Evolutionary conservation across 257 asterid species (phyloP), one percentile per base, ranked within the genome.

Genomic region (Leonotis leonurus): DNA sequence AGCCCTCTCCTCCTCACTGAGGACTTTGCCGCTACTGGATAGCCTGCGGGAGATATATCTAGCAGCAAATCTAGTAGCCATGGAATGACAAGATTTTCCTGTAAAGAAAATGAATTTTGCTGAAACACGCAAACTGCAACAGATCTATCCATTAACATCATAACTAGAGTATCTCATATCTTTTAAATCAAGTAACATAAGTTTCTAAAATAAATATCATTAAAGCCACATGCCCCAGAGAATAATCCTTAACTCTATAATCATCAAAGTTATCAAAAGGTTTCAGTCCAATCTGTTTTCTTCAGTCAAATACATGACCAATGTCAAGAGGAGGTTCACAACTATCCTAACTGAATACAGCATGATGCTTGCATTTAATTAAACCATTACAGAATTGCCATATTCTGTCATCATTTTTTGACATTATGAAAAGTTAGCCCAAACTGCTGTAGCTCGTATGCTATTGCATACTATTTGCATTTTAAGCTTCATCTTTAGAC

Each of bases 1-100:
- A 79, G 99, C 99, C 84, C 80, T 85, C 78, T 89, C 99, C 82
- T 92, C 99, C 90, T 92, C 95, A 30, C 91, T 59, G 57, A 89
- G 81, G 56, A 92, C 37, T 72, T 73, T 92, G 56, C 97, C 95
- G 64, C 83, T 35, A 54, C 93, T 81, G 60, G 91, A 89, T 43
- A 92, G 74, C 84, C 95, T 81, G 43, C 99, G 91, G 41, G 94
- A 73, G 26, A 85, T 58, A 59, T 72, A 78, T 56, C 99, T 78
- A 74, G 82, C 69, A 65, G 86, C 89, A 71, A 70, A 81, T 72
- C 93, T 79, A 24, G 88, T 61, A 30, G 95, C 96, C 99, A 92
- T 89, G 65, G 65, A 12, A 48, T 44, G 65, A 41, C 46, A 35
- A 62, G 13, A 74, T 30, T 64, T 69, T 71, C 80, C 86, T 77